Conservation (phyloP, 768 basidiomycete genomes). For the Sporobolomyces pararoseus region DNA sequence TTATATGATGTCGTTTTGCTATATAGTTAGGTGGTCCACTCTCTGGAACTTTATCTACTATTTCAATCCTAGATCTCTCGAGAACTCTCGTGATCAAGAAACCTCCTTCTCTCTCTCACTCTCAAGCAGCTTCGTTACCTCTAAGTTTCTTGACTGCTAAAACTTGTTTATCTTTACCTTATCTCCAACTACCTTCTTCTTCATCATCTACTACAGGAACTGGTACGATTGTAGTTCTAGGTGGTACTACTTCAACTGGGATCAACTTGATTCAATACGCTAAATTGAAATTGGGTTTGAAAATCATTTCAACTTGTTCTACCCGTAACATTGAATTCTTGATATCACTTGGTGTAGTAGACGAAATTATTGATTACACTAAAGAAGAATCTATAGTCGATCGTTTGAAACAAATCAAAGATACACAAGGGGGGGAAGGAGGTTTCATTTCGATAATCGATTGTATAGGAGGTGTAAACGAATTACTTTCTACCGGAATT, state of each 20-base stretch:
- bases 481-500: slow-evolving; percentile 4
- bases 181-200: slow-evolving; percentile 24
- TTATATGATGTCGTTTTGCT: not conserved
- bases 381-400: slow-evolving; percentile 20
- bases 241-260: slow-evolving; percentile 23
- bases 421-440: too few species aligned
- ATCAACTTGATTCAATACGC: slow-evolving; percentile 40
- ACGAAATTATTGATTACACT: slow-evolving; percentile 37
- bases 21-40: slow-evolving; percentile 7
- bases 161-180: slow-evolving; percentile 32
- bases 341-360: slow-evolving; percentile 27
- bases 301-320: slow-evolving; percentile 39
- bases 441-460: slow-evolving; percentile 39
- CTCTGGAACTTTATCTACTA: slow-evolving; percentile 18
- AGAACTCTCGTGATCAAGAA: slow-evolving; percentile 23
- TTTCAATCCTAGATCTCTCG: slow-evolving; percentile 25
- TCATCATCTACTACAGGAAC: not conserved
- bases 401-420: slow-evolving; percentile 8
- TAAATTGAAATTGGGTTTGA: not conserved
- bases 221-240: slow-evolving; percentile 37
- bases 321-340: slow-evolving; percentile 31
- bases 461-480: slow-evolving; percentile 40
- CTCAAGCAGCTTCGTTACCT: slow-evolving; percentile 36
- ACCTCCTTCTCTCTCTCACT: slow-evolving; percentile 16
- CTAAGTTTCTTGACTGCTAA: slow-evolving; percentile 40